A percentile compares a stretch with the other conserved stretches of the same genome.
phyloP scores from a whole-genome alignment of 345 rosid genomes.

The Anastatica hierochuntica region DNA sequence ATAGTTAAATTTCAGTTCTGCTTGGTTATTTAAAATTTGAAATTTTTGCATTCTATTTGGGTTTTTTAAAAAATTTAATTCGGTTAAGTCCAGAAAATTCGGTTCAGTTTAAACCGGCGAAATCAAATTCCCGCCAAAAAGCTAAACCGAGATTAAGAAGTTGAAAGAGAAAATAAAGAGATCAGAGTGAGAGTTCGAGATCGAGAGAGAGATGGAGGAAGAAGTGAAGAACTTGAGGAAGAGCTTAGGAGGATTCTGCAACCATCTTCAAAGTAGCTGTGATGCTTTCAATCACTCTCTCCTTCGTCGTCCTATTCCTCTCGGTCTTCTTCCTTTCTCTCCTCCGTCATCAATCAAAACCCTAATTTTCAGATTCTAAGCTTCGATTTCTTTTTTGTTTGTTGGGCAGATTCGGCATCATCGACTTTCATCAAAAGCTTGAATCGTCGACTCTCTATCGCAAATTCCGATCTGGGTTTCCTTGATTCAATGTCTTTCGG shows the following conservation, averaged over 20 bases:
- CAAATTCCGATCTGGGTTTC: conserved; percentile 41
- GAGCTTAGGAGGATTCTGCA: conserved; percentile 57
- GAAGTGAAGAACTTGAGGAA: conserved; percentile 33
- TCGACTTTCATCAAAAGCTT: conserved; percentile 64
- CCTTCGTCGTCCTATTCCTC: conserved; percentile 75
- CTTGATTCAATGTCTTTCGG: conserved; percentile 76
- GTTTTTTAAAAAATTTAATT: too few species aligned
- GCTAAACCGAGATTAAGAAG: too few species aligned
- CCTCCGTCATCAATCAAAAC: background rate
- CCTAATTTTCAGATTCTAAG: background rate
- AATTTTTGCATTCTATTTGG: too few species aligned
- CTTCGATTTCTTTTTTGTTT: too few species aligned
- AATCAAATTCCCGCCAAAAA: too few species aligned
- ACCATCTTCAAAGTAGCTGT: conserved; percentile 54
- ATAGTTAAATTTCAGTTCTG: too few species aligned
- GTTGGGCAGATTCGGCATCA: conserved; percentile 59
- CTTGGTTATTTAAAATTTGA: too few species aligned
- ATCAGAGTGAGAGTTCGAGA: too few species aligned
- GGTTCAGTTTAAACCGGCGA: too few species aligned
- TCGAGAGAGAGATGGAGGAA: conserved; percentile 46
- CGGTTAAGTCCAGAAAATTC: too few species aligned
- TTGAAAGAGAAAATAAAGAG: too few species aligned
- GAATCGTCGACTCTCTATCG: conserved; percentile 50
- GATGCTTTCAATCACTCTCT: conserved; percentile 67
- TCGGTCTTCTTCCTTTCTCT: conserved; percentile 27